Evolutionary conservation across 2,329 filamentous ascomycete genomes (phyloP).

Genomic region (Coniochaeta sp.): DNA sequence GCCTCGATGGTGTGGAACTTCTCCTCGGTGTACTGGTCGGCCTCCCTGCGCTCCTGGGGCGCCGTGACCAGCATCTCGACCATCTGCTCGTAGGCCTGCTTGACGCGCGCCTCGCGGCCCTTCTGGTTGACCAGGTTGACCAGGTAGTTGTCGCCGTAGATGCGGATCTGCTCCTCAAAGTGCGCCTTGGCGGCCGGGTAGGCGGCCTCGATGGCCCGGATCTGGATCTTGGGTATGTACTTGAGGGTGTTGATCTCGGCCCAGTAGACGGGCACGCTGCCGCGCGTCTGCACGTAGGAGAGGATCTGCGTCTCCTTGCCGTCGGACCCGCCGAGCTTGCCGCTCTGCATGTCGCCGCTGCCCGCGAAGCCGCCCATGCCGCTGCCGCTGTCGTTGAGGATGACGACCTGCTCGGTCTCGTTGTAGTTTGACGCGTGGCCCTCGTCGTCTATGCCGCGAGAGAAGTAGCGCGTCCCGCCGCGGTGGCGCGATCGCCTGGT

Average conservation of each 20-base stretch:
- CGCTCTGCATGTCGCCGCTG: conserved; percentile 67
- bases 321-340: conserved; percentile 49
- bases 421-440: conserved; percentile 99
- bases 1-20: conserved; percentile 75
- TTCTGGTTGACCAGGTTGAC: conserved; percentile 97
- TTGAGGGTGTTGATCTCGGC: conserved; percentile 88
- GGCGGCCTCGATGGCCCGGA: conserved; percentile 76
- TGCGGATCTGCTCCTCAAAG: conserved; percentile 84
- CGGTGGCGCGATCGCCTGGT: conserved; percentile 83
- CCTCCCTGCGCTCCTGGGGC: conserved; percentile 57
- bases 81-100: conserved; percentile 89
- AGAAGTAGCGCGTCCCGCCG: conserved; percentile 90
- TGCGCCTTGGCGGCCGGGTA: conserved; percentile 73
- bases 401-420: conserved; percentile 88
- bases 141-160: conserved; percentile 95
- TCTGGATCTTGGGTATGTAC: conserved; percentile 85
- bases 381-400: conserved; percentile 73
- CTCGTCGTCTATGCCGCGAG: conserved; percentile 84
- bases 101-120: conserved; percentile 81
- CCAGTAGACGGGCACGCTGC: conserved; percentile 95
- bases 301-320: conserved; percentile 79
- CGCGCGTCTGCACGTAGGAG: conserved; percentile 92
- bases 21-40: conserved; percentile 64
- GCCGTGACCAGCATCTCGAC: conserved; percentile 67
- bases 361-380: conserved; percentile 76